A percentile compares a stretch with the other conserved stretches of the same genome.
Conservation (phyloP, 176 grass and related monocot species). For the Raddia distichophylla region DNA sequence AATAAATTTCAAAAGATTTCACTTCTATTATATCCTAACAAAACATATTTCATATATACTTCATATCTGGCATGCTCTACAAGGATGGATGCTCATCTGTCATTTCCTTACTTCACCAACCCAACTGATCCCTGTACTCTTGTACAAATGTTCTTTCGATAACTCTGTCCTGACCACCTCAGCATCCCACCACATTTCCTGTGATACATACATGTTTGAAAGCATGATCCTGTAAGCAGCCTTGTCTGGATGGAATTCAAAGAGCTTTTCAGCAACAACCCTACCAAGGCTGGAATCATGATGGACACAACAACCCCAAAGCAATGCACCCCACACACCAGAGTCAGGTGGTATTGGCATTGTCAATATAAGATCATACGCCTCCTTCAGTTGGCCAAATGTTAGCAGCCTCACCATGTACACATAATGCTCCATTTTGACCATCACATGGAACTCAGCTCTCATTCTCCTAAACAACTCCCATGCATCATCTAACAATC, state of each 20-base stretch:
- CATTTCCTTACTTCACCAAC: constrained; percentile 40
- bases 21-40: constrained; percentile 8
- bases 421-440: constrained; percentile 66
- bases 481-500: constrained; percentile 62
- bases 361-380: constrained; percentile 66
- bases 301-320: constrained; percentile 73
- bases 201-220: constrained; percentile 66
- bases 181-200: constrained; percentile 73
- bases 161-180: constrained; percentile 47
- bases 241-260: constrained; percentile 53
- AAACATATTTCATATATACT: constrained; percentile 29
- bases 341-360: constrained; percentile 52
- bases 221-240: constrained; percentile 76
- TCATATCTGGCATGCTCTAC: constrained; percentile 12
- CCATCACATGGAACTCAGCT: constrained; percentile 53
- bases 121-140: constrained; percentile 57
- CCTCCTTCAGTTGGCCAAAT: constrained; percentile 59
- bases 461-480: constrained; percentile 66
- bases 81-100: constrained; percentile 8
- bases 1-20: constrained; percentile 22
- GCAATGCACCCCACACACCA: constrained; percentile 77
- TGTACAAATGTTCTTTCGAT: constrained; percentile 32
- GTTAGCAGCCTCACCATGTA: constrained; percentile 76
- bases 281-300: constrained; percentile 56
- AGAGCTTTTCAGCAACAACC: constrained; percentile 56